These are phyloP conservation scores for Centaurea solstitialis DNA, from an alignment of 129 eudicot genomes.

Conservation along the genomic window DNA sequence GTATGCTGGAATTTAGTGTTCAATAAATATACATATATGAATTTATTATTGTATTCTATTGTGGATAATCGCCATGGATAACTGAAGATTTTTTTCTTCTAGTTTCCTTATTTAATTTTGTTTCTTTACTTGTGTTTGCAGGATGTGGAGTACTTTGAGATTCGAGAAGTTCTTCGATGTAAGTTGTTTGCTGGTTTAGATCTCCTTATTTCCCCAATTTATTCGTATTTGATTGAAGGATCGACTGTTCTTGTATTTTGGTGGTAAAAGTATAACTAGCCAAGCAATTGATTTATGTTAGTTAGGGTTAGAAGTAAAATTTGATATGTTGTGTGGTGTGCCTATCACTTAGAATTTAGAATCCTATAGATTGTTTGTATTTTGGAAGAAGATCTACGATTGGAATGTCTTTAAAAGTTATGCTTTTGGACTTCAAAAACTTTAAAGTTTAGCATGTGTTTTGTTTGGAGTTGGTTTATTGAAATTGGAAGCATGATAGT, in stretches of 20 bases:
- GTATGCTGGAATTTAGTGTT: neutral
- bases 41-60: neutral
- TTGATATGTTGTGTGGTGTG: neutral
- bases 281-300: neutral
- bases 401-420: neutral
- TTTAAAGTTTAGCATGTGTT: neutral
- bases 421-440: neutral
- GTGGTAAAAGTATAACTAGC: neutral
- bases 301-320: neutral
- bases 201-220: conserved; percentile 11
- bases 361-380: neutral
- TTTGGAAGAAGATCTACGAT: neutral
- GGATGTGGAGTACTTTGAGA: conserved; percentile 97
- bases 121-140: conserved; percentile 16
- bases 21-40: conserved; percentile 19
- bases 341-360: neutral
- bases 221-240: neutral
- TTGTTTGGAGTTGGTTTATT: conserved; percentile 1
- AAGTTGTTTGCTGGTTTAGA: conserved; percentile 37
- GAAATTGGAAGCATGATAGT: conserved; percentile 11
- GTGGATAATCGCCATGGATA: conserved; percentile 7
- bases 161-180: conserved; percentile 95
- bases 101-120: neutral
- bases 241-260: neutral
- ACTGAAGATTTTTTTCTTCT: neutral